Conservation (phyloP, 176 grass and related monocot species). For the Aegilops longissima region DNA sequence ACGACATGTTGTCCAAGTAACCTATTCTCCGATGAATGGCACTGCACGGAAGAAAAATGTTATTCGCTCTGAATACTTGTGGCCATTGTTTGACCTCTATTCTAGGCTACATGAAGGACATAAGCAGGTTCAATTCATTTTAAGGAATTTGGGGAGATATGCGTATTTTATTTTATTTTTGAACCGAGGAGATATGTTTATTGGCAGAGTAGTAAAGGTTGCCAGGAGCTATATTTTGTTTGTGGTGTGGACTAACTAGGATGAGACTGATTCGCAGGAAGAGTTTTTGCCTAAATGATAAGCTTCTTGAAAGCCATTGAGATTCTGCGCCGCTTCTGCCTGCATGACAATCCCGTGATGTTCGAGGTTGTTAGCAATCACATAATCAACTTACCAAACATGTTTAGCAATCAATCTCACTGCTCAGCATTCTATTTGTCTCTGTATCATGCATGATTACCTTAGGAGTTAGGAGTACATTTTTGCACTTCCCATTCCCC, state of each 20-base stretch:
- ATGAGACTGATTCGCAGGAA: conserved; percentile 27
- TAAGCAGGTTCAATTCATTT: conserved; percentile 75
- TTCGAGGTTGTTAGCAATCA: conserved; percentile 83
- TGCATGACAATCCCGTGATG: conserved; percentile 52
- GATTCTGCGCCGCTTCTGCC: conserved; percentile 55
- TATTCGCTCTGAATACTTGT: conserved; percentile 53
- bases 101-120: conserved; percentile 86
- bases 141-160: conserved; percentile 70
- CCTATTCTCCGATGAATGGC: not conserved
- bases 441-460: not conserved
- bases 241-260: not conserved
- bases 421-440: not conserved
- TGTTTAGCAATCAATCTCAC: conserved; percentile 23
- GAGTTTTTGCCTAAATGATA: conserved; percentile 75
- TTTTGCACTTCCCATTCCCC: too few species aligned
- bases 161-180: too few species aligned
- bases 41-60: conserved; percentile 4
- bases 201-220: conserved; percentile 77
- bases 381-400: conserved; percentile 62
- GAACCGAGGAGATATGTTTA: conserved; percentile 23
- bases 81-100: conserved; percentile 60
- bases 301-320: conserved; percentile 73
- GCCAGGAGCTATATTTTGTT: conserved; percentile 11
- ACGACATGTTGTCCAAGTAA: too few species aligned
- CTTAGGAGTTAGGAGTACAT: too few species aligned